phyloP scores from a whole-genome alignment of 495 filamentous ascomycete genomes.

The Daldinia vernicosa region DNA sequence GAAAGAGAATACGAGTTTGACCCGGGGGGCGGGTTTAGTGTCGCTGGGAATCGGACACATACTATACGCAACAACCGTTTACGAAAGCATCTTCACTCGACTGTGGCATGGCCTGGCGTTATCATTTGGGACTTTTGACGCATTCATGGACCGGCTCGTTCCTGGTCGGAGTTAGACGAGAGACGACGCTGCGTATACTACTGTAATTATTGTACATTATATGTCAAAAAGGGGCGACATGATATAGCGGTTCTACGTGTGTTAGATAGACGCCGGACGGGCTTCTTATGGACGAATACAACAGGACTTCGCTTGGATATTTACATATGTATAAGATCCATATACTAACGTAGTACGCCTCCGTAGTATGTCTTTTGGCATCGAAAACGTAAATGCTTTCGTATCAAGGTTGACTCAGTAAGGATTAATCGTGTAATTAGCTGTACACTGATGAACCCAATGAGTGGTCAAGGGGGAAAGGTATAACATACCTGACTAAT shows the following conservation, averaged over 20 bases:
- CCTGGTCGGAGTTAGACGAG: constrained; percentile 17
- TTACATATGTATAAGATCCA: too few species aligned
- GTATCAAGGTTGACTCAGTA: too few species aligned
- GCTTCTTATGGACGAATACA: background rate
- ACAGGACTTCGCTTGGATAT: too few species aligned
- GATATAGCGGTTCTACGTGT: background rate
- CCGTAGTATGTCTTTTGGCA: too few species aligned
- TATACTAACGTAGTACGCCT: too few species aligned
- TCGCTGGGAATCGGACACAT: constrained; percentile 4
- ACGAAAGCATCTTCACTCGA: constrained; percentile 58
- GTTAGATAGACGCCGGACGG: background rate
- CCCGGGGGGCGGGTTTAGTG: constrained; percentile 10
- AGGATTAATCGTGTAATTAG: too few species aligned
- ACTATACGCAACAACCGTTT: constrained; percentile 18
- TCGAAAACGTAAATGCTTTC: too few species aligned
- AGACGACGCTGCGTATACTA: constrained; percentile 21
- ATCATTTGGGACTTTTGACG: constrained; percentile 35
- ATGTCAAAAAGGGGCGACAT: constrained; percentile 3
- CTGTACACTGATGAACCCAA: too few species aligned
- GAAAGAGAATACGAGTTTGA: background rate
- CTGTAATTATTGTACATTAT: constrained; percentile 33
- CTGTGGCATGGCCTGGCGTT: constrained; percentile 59
- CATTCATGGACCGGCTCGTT: constrained; percentile 26
- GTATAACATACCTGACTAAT: too few species aligned
- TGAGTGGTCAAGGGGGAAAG: too few species aligned